These are phyloP conservation scores for Avena atlantica DNA, from an alignment of 176 grass and related monocot species.

Conservation along the genomic window DNA sequence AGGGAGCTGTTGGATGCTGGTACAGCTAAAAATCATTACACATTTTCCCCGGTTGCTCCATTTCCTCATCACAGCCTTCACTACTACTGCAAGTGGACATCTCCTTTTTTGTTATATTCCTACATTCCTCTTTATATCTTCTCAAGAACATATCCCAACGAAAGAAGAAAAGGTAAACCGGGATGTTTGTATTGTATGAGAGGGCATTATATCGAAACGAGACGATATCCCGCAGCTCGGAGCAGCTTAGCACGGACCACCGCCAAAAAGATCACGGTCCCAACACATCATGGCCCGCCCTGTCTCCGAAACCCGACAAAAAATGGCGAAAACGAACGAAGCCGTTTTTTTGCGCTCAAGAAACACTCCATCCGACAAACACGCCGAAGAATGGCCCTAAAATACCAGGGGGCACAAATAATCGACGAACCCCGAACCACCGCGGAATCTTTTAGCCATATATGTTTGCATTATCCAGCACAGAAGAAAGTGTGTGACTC, in stretches of 20 bases:
- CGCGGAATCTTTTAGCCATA: too few relatives aligned
- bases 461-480: conserved; percentile 22
- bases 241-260: conserved; percentile 33
- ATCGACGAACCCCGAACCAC: not conserved
- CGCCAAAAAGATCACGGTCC: conserved; percentile 19
- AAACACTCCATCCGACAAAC: not conserved
- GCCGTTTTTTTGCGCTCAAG: not conserved
- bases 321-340: not conserved
- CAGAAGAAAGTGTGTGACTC: not conserved
- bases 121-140: conserved; percentile 4
- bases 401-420: conserved; percentile 13
- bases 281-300: conserved; percentile 3
- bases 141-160: conserved; percentile 37
- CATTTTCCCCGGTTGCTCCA: not conserved
- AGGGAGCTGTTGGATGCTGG: not conserved
- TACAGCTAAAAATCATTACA: conserved; percentile 5
- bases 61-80: conserved; percentile 19
- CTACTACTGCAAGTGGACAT: conserved; percentile 19
- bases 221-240: conserved; percentile 3
- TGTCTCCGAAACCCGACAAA: not conserved
- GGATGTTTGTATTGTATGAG: not conserved
- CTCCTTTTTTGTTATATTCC: not conserved
- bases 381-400: not conserved
- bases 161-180: not conserved
- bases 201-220: not conserved